Percentiles rank a stretch among this genome's conserved stretches.
phyloP scores from a whole-genome alignment of 192 early-diverging fungal genomes.

The Obelidium mucronatum region DNA sequence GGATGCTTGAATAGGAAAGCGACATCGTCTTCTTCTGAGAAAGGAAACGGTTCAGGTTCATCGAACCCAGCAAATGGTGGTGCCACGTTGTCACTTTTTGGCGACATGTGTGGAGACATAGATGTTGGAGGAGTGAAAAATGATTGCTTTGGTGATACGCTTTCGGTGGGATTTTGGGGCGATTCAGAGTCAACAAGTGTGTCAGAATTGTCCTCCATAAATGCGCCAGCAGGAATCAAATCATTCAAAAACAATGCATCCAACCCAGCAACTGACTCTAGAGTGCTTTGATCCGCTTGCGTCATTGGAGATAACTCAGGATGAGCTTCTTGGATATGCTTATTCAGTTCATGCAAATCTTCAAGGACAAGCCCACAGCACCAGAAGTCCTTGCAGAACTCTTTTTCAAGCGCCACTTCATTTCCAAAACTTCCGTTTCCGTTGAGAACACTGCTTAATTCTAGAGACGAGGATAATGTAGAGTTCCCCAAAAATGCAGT shows the following conservation, averaged over 20 bases:
- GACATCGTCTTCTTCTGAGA: background rate
- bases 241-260: conserved; percentile 30
- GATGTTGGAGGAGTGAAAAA: conserved; percentile 32
- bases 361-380: conserved; percentile 88
- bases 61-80: background rate
- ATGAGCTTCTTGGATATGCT: conserved; percentile 90
- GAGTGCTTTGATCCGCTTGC: background rate
- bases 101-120: conserved; percentile 27
- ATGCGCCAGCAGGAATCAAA: conserved; percentile 6
- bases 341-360: conserved; percentile 88
- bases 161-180: background rate
- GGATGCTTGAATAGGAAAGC: background rate
- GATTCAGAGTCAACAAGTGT: background rate
- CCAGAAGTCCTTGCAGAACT: conserved; percentile 89
- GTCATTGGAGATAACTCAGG: background rate
- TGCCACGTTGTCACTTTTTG: background rate
- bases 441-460: background rate
- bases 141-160: background rate
- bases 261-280: background rate
- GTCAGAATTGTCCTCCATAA: background rate
- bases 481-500: background rate
- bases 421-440: background rate
- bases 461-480: conserved; percentile 26
- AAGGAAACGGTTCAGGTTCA: conserved; percentile 12
- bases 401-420: conserved; percentile 66